These are phyloP conservation scores for Plectosphaerella cucumerina DNA, from an alignment of 2,329 filamentous ascomycete genomes.

Conservation along the genomic window DNA sequence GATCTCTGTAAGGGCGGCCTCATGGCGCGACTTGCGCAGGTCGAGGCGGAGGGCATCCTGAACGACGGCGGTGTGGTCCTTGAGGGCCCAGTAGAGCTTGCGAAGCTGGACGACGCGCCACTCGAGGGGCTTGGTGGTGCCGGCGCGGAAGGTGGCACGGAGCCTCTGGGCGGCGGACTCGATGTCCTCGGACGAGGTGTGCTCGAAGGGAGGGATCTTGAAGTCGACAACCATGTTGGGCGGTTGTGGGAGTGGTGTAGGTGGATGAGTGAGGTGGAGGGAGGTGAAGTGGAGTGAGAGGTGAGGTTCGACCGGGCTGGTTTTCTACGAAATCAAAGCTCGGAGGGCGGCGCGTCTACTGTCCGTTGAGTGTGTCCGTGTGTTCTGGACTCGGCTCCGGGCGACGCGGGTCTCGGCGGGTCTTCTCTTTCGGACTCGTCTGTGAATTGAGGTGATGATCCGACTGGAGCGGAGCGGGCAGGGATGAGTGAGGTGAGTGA, in stretches of 20 bases:
- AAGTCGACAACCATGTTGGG: slow-evolving; percentile 33
- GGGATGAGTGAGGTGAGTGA: no score
- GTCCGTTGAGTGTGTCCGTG: background rate
- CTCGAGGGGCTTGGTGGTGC: slow-evolving; percentile 77
- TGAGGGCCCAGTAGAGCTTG: slow-evolving; percentile 90
- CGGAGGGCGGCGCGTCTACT: background rate
- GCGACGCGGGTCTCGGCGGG: no score
- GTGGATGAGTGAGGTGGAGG: background rate
- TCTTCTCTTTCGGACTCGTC: no score
- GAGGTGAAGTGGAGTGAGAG: background rate
- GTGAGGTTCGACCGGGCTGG: background rate
- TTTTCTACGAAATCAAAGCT: background rate
- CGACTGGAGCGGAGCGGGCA: no score
- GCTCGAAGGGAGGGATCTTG: slow-evolving; percentile 46
- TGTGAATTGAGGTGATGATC: no score
- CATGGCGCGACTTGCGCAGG: slow-evolving; percentile 71
- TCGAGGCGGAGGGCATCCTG: slow-evolving; percentile 73
- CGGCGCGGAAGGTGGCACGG: slow-evolving; percentile 67
- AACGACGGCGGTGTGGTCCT: slow-evolving; percentile 71
- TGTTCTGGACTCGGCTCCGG: no score
- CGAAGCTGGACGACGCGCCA: slow-evolving; percentile 84
- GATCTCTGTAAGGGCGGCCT: slow-evolving; percentile 71
- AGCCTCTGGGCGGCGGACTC: slow-evolving; percentile 54
- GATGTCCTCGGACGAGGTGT: slow-evolving; percentile 65
- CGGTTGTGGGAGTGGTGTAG: slow-evolving; percentile 1